Base-by-base conservation (phyloP, 805 yeast species). In the Lipomyces starkeyi region DNA sequence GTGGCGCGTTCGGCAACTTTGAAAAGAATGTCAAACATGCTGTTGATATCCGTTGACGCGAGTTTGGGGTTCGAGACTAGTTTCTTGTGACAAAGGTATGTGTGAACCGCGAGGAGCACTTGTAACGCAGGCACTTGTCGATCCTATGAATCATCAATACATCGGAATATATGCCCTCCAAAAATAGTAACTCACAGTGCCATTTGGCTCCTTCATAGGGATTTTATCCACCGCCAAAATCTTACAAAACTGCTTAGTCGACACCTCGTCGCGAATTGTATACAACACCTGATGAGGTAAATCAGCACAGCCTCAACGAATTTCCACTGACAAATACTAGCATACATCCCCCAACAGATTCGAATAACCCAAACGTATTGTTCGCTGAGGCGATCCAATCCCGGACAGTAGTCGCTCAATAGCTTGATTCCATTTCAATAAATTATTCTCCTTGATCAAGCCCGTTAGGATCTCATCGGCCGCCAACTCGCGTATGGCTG, bases 341-440 rank as follows among this genome's bases (percentile, higher is more conserved):
- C 56, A 53, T 53, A 53, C 56, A 13, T 25, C 17, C 6, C 56
- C 34, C 56, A 53, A 53, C 34, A 53, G 56, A 25, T 53, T 25
- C 56, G 34, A 25, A 17, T 29, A 25, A 25, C 56, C 56, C 7
- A 53, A 14, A 4, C 56, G 29, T 6, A 25, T 13, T 22, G 56
- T 25, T 22, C 34, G 29, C 27, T 53, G 34, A 25, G 34, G 29
- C 34, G 56, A 53, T 22, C 56, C 56, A 25, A 53, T 7, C n/a
- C 56, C 56, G 11, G 56, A 25, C 1, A 53, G 34, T 25, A 53
- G 56, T 22, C 56, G 29, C 56, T 22, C 32, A 25, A 53, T 25
- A 53, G 56, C 27, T 25, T 25, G 34, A 53, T 57, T 22, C 59
- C 59, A 57, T 57, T 57, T 57, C 59, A 57, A 20, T 13, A 32